Percentiles rank a stretch among this genome's conserved stretches.
phyloP scores from a whole-genome alignment of 148 eudicot species.

The Talinum fruticosum region DNA sequence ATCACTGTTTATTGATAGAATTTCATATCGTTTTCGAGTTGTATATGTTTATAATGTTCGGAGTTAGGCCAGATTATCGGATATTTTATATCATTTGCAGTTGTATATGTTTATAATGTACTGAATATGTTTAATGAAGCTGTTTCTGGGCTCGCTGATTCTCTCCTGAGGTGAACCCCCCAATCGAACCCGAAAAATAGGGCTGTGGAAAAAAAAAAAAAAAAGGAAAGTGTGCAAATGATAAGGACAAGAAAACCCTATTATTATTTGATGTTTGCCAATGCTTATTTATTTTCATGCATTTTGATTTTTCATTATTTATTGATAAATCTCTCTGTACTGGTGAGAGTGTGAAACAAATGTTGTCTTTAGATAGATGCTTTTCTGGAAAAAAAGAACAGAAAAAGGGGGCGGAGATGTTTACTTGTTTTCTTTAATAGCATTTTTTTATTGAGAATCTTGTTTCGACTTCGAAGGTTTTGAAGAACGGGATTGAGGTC shows the following conservation, averaged over 20 bases:
- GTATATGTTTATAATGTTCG: constrained; percentile 1
- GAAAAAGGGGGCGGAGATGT: too few relatives aligned
- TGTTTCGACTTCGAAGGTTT: constrained; percentile 44
- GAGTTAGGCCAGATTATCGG: background rate
- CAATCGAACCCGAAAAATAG: background rate
- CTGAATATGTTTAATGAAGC: background rate
- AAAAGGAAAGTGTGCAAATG: background rate
- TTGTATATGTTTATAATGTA: too few relatives aligned
- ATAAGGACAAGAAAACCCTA: background rate
- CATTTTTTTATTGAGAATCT: background rate
- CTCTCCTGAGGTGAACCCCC: background rate
- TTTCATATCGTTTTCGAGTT: constrained; percentile 13
- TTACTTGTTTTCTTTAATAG: too few relatives aligned
- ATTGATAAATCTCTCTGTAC: too few relatives aligned
- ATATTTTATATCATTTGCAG: constrained; percentile 2
- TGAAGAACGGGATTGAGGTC: constrained; percentile 95
- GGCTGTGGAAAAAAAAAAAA: background rate
- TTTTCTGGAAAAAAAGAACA: too few relatives aligned
- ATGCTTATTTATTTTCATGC: background rate
- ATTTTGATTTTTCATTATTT: background rate
- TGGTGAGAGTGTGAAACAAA: background rate
- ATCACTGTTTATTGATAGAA: background rate
- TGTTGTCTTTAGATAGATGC: background rate
- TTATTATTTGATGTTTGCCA: background rate
- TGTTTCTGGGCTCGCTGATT: background rate